These are phyloP conservation scores for Blastocystis sp. DNA, from an alignment of 352 stramenopile species.

Conservation along the genomic window DNA sequence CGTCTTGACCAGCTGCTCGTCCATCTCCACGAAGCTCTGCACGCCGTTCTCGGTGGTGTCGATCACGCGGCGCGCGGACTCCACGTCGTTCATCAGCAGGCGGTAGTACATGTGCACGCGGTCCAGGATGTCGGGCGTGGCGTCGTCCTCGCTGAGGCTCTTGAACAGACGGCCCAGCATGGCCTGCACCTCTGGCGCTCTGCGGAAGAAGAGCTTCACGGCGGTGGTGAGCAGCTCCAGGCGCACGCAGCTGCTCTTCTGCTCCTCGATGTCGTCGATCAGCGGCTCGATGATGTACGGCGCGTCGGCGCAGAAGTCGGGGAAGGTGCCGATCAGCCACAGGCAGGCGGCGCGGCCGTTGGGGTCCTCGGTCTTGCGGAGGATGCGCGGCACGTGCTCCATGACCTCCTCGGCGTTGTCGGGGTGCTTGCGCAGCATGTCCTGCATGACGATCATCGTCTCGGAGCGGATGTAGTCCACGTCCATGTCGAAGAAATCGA, in stretches of 20 bases:
- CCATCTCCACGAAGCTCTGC: constrained; percentile 81
- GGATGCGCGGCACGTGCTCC: constrained; percentile 76
- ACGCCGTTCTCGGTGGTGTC: constrained; percentile 75
- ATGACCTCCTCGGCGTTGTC: constrained; percentile 86
- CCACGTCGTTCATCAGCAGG: constrained; percentile 86
- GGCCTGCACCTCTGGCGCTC: constrained; percentile 91
- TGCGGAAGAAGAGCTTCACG: constrained; percentile 96
- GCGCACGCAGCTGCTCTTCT: constrained; percentile 84
- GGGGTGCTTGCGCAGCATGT: constrained; percentile 91
- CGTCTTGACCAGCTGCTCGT: constrained; percentile 81
- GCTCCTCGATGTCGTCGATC: constrained; percentile 78
- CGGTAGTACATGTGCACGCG: constrained; percentile 94
- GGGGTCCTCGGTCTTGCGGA: constrained; percentile 77
- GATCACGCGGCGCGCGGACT: constrained; percentile 85
- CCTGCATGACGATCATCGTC: constrained; percentile 89
- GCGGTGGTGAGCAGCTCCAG: constrained; percentile 89
- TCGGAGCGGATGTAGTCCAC: constrained; percentile 91
- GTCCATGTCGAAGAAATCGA: constrained; percentile 94
- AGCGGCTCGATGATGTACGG: constrained; percentile 94
- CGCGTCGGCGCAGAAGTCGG: constrained; percentile 80
- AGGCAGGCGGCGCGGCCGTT: constrained; percentile 77
- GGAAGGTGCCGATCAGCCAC: constrained; percentile 85
- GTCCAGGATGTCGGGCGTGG: constrained; percentile 90
- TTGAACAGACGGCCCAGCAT: constrained; percentile 92
- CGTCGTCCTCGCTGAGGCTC: constrained; percentile 87